These are phyloP conservation scores for Crucibulum parvulum DNA, from an alignment of 1,284 basidiomycete genomes.

Conservation along the genomic window DNA sequence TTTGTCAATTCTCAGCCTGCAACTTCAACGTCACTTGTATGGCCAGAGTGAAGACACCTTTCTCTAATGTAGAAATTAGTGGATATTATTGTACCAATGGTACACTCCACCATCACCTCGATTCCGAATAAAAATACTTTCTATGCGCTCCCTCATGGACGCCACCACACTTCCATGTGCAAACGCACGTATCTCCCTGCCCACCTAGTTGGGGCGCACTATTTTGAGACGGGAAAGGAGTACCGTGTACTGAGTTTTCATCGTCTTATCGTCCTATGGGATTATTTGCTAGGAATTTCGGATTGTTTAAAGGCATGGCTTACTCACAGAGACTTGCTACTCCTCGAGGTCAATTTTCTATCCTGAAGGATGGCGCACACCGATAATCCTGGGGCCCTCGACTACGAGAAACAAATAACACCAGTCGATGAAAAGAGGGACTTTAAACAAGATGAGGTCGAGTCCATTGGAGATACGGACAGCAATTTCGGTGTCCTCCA, in stretches of 20 bases:
- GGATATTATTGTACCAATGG: too few species aligned
- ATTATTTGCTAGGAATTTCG: background rate
- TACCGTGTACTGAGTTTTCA: background rate
- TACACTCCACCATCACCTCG: too few species aligned
- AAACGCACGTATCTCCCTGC: too few species aligned
- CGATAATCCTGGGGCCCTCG: slow-evolving; percentile 2
- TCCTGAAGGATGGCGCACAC: slow-evolving; percentile 8
- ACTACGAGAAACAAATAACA: slow-evolving; percentile 21
- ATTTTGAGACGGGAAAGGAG: background rate
- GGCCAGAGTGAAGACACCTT: too few species aligned
- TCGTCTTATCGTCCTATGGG: slow-evolving; percentile 23
- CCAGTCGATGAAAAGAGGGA: slow-evolving; percentile 33
- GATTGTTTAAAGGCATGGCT: too few species aligned
- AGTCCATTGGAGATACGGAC: slow-evolving; percentile 29
- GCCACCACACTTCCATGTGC: too few species aligned
- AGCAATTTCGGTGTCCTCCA: slow-evolving; percentile 41
- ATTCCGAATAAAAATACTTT: too few species aligned
- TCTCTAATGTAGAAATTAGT: too few species aligned
- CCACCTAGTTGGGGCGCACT: background rate
- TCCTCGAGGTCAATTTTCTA: background rate
- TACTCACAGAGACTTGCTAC: background rate
- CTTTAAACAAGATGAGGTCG: slow-evolving; percentile 35
- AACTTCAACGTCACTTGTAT: too few species aligned
- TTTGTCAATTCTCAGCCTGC: too few species aligned
- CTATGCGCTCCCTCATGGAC: too few species aligned